Conservation (phyloP, 164 flowering plant species). For the Piper longum region DNA sequence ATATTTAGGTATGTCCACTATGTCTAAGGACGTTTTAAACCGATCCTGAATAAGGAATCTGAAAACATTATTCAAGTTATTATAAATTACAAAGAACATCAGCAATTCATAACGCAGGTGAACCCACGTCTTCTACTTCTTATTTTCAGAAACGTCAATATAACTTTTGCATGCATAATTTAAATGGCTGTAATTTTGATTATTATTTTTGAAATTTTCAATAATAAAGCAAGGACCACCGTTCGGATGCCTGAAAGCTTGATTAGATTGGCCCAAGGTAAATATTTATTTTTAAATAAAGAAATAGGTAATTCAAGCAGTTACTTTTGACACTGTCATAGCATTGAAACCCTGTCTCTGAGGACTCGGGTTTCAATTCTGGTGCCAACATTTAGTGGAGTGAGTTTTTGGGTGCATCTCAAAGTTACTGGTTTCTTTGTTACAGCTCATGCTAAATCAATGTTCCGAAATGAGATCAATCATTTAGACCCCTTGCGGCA, state of each 20-base stretch:
- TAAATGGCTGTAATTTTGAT: background rate
- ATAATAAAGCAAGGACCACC: conserved; percentile 80
- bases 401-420: too few species aligned
- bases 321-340: too few species aligned
- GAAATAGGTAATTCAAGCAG: too few species aligned
- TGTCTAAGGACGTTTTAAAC: conserved; percentile 66
- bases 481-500: conserved; percentile 73
- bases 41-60: conserved; percentile 78
- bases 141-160: background rate
- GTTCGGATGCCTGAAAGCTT: conserved; percentile 96
- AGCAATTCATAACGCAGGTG: conserved; percentile 83
- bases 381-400: too few species aligned
- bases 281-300: too few species aligned
- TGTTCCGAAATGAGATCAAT: conserved; percentile 90
- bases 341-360: too few species aligned
- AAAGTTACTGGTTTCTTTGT: background rate
- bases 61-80: conserved; percentile 82
- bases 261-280: conserved; percentile 93
- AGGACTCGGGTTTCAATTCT: too few species aligned
- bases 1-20: conserved; percentile 62
- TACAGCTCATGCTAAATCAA: conserved; percentile 91
- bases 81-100: conserved; percentile 95
- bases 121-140: background rate
- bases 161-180: too few species aligned
- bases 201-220: background rate